These are phyloP conservation scores for Polytrichum commune DNA, from an alignment of 225 moss, liverwort and hornwort species.

Conservation along the genomic window DNA sequence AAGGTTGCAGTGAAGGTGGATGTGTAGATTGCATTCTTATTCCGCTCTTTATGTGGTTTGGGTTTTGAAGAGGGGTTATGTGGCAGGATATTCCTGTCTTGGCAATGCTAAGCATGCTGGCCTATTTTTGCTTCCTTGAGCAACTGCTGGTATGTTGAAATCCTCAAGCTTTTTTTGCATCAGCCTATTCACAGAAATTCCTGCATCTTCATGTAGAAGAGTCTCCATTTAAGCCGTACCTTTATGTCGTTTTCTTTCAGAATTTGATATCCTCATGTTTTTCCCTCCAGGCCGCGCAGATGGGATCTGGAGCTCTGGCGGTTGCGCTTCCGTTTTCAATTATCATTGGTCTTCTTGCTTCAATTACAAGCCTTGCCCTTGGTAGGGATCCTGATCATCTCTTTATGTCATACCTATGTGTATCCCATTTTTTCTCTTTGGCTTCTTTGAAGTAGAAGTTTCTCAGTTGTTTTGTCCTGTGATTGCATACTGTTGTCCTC, in stretches of 20 bases:
- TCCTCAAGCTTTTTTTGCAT: too few relatives aligned
- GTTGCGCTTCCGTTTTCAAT: constrained; percentile 54
- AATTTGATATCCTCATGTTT: constrained; percentile 2
- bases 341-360: constrained; percentile 50
- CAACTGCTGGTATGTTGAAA: constrained; percentile 44
- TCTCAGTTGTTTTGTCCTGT: too few relatives aligned
- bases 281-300: constrained; percentile 30
- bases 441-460: too few relatives aligned
- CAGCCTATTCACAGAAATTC: too few relatives aligned
- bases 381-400: constrained; percentile 21
- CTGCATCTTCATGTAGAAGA: too few relatives aligned
- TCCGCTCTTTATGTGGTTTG: not conserved
- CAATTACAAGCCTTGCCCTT: constrained; percentile 41
- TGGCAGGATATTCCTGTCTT: constrained; percentile 61
- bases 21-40: not conserved
- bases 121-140: constrained; percentile 64
- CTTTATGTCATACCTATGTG: not conserved
- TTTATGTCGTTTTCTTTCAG: too few relatives aligned
- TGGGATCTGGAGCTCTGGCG: constrained; percentile 42
- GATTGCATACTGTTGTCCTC: too few relatives aligned
- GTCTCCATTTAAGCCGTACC: too few relatives aligned
- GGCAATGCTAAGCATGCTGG: constrained; percentile 53
- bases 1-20: too few relatives aligned
- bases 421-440: not conserved
- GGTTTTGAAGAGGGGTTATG: constrained; percentile 22